Evolutionary conservation across 352 stramenopile species (phyloP).

Genomic region (Phytophthora capsici): DNA sequence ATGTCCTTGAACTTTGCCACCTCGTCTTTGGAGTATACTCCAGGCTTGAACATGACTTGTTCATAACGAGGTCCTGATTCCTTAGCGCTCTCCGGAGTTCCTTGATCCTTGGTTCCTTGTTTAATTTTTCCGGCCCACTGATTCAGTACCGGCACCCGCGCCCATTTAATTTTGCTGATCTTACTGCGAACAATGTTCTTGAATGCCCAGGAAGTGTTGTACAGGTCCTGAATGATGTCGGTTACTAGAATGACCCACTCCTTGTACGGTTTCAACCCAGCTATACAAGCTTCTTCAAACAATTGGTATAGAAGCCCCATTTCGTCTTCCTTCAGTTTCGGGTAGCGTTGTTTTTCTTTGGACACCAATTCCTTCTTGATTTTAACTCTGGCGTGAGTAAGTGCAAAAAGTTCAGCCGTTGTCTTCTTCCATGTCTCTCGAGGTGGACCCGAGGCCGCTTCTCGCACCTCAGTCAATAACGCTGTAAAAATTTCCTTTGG

Average conservation of each 20-base stretch:
- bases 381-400: background rate
- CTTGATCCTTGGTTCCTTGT: background rate
- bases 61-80: too few species aligned
- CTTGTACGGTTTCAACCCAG: background rate
- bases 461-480: background rate
- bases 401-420: background rate
- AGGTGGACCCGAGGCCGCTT: background rate
- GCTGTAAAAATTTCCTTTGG: background rate
- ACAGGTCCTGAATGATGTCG: background rate
- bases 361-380: background rate
- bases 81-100: too few species aligned
- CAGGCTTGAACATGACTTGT: too few species aligned
- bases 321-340: background rate
- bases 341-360: background rate
- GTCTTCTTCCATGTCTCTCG: background rate
- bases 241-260: background rate
- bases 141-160: background rate
- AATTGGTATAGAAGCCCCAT: background rate
- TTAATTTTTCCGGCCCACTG: background rate
- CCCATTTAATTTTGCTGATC: background rate
- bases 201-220: conserved; percentile 1
- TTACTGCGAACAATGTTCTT: conserved; percentile 1
- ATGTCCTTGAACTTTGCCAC: too few species aligned
- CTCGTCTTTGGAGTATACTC: too few species aligned
- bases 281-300: background rate